Percentiles rank a stretch among this genome's conserved stretches.
These are phyloP conservation scores for Dorcoceras hygrometricum DNA, from an alignment of 257 asterid species.

Conservation along the genomic window DNA sequence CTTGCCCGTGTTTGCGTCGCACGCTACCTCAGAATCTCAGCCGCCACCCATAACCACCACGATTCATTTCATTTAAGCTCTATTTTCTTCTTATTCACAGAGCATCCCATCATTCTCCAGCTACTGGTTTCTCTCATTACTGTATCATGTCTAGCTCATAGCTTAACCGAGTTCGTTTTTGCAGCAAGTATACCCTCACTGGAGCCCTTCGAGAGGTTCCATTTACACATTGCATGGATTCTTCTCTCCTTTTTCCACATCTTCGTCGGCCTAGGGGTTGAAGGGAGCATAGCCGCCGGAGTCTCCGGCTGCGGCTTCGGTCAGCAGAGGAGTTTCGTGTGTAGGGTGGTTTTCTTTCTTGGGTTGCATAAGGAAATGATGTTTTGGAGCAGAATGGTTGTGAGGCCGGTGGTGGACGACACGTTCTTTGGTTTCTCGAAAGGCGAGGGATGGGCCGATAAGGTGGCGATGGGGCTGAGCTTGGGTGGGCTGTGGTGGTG, in stretches of 20 bases:
- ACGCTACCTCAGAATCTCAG: not conserved
- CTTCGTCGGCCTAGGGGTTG: slow-evolving; percentile 68
- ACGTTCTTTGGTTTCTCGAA: slow-evolving; percentile 43
- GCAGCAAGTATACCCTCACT: not conserved
- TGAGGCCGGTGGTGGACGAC: slow-evolving; percentile 76
- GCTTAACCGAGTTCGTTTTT: slow-evolving; percentile 31
- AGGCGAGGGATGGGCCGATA: slow-evolving; percentile 50
- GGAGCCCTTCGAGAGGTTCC: slow-evolving; percentile 17
- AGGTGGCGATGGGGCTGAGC: slow-evolving; percentile 43
- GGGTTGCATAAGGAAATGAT: slow-evolving; percentile 69
- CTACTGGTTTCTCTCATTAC: slow-evolving; percentile 42
- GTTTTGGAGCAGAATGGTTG: slow-evolving; percentile 59
- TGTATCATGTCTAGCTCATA: slow-evolving; percentile 42
- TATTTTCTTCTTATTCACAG: slow-evolving; percentile 29
- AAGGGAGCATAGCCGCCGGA: slow-evolving; percentile 66
- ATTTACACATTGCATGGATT: slow-evolving; percentile 47
- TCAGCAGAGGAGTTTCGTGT: slow-evolving; percentile 25
- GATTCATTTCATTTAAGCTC: not conserved
- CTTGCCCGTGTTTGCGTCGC: not conserved
- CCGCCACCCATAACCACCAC: not conserved
- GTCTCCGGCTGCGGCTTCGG: slow-evolving; percentile 49
- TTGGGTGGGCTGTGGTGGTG: slow-evolving; percentile 76
- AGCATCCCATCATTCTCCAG: slow-evolving; percentile 40
- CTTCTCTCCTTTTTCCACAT: slow-evolving; percentile 45
- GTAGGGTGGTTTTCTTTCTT: slow-evolving; percentile 48